phyloP scores from a whole-genome alignment of 2,329 filamentous ascomycete species.

The Dothistroma pini region DNA sequence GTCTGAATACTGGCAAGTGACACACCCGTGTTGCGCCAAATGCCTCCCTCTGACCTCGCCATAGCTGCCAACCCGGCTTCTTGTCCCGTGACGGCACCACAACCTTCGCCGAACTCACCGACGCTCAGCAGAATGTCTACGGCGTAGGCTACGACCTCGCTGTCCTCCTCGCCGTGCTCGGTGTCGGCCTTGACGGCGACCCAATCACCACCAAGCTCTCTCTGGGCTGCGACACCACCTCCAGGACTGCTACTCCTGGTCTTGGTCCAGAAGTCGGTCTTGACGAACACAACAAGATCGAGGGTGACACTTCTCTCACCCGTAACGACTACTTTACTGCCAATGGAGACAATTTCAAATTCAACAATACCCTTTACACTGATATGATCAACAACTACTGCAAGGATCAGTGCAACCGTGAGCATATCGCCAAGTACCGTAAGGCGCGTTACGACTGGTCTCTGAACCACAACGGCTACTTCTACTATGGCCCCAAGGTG shows the following conservation, averaged over 20 bases:
- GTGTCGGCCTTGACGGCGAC: constrained; percentile 42
- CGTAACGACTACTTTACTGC: constrained; percentile 40
- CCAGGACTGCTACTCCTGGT: constrained; percentile 36
- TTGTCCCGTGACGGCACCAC: constrained; percentile 43
- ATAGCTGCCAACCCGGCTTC: constrained; percentile 33
- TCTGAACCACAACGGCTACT: constrained; percentile 39
- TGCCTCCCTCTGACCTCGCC: background rate
- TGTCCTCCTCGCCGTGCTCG: constrained; percentile 39
- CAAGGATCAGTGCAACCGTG: constrained; percentile 35
- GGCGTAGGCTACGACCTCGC: constrained; percentile 46
- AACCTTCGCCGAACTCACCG: constrained; percentile 40
- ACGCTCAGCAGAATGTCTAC: constrained; percentile 46
- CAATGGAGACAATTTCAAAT: constrained; percentile 39
- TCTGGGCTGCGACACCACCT: constrained; percentile 45
- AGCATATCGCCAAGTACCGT: constrained; percentile 39
- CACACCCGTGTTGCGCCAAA: background rate
- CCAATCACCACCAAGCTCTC: constrained; percentile 41
- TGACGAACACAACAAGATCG: constrained; percentile 46
- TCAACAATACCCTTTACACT: constrained; percentile 42
- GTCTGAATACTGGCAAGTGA: constrained; percentile 2
- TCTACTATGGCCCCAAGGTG: constrained; percentile 40
- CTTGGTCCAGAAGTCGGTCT: constrained; percentile 41
- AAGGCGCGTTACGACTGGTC: constrained; percentile 42
- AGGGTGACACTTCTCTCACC: constrained; percentile 41
- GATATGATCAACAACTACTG: constrained; percentile 39